Evolutionary conservation across 805 yeast genomes (phyloP).

Genomic region (Saturnispora sekii): DNA sequence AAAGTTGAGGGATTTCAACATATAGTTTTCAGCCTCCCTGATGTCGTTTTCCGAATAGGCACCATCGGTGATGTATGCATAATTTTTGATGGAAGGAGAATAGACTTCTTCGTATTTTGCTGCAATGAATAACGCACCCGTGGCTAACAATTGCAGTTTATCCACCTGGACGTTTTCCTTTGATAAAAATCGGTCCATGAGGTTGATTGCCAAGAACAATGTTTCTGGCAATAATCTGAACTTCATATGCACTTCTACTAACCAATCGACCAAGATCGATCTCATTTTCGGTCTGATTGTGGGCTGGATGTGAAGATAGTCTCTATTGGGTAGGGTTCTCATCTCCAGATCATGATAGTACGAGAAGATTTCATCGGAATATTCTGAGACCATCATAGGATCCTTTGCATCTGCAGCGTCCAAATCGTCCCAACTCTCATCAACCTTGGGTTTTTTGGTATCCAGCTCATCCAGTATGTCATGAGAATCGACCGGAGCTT

Average conservation of each 20-base stretch:
- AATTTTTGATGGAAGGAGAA: constrained; percentile 75
- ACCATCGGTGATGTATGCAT: constrained; percentile 82
- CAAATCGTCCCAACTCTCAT: constrained; percentile 52
- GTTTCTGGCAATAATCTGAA: constrained; percentile 83
- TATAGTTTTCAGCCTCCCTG: constrained; percentile 71
- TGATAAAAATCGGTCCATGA: constrained; percentile 82
- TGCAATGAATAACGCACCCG: constrained; percentile 78
- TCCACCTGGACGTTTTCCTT: constrained; percentile 65
- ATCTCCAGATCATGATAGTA: constrained; percentile 66
- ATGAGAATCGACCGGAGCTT: constrained; percentile 41
- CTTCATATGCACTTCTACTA: constrained; percentile 78
- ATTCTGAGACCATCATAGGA: constrained; percentile 87
- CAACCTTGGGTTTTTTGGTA: not conserved
- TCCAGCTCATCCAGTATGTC: constrained; percentile 25
- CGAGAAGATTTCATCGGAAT: constrained; percentile 77
- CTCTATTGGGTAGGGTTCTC: constrained; percentile 63
- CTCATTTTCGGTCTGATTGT: constrained; percentile 75
- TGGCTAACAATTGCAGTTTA: constrained; percentile 75
- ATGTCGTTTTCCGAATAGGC: constrained; percentile 75
- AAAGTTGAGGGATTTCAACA: constrained; percentile 61
- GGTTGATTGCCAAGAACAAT: constrained; percentile 67
- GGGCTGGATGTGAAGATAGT: constrained; percentile 54
- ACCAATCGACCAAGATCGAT: constrained; percentile 86
- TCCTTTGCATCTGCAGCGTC: constrained; percentile 64
- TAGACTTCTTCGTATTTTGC: constrained; percentile 91